A percentile compares a stretch with the other conserved stretches of the same genome.
Evolutionary conservation across 176 grass and related monocot genomes (phyloP).

Genomic region (Rhynchospora tenuis): DNA sequence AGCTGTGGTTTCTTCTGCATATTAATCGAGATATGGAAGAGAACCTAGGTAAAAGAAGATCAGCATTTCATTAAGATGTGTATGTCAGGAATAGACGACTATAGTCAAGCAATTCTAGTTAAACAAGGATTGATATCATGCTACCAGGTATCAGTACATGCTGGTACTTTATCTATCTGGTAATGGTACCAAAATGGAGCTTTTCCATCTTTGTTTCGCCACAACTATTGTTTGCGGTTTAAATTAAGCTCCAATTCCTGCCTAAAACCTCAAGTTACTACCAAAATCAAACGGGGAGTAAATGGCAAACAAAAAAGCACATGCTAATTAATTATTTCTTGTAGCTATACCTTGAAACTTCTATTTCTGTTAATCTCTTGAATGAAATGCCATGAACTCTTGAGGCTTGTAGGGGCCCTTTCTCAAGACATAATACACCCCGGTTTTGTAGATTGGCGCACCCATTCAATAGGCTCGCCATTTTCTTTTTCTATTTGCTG

Average conservation of each 20-base stretch:
- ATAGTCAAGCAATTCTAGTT: neutral
- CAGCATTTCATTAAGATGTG: conserved; percentile 1
- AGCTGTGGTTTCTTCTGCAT: conserved; percentile 11
- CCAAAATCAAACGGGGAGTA: neutral
- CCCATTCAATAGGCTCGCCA: conserved; percentile 47
- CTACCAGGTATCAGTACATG: neutral
- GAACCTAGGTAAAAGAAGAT: conserved; percentile 32
- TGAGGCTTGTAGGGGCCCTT: conserved; percentile 42
- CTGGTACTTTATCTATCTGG: neutral
- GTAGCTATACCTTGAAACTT: conserved; percentile 48
- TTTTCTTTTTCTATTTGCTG: neutral
- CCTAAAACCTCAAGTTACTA: neutral
- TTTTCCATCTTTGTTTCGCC: conserved; percentile 8
- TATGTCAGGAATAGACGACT: neutral
- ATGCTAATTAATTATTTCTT: neutral
- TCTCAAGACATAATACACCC: conserved; percentile 33
- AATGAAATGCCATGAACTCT: conserved; percentile 30
- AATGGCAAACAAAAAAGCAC: neutral
- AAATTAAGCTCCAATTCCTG: neutral
- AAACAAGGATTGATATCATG: neutral
- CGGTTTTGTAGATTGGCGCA: conserved; percentile 38
- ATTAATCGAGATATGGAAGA: conserved; percentile 30
- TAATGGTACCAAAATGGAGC: conserved; percentile 12
- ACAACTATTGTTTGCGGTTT: neutral
- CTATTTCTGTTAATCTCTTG: conserved; percentile 35